Evolutionary conservation across 768 basidiomycete genomes (phyloP).

Genomic region (Rickenella mellea): DNA sequence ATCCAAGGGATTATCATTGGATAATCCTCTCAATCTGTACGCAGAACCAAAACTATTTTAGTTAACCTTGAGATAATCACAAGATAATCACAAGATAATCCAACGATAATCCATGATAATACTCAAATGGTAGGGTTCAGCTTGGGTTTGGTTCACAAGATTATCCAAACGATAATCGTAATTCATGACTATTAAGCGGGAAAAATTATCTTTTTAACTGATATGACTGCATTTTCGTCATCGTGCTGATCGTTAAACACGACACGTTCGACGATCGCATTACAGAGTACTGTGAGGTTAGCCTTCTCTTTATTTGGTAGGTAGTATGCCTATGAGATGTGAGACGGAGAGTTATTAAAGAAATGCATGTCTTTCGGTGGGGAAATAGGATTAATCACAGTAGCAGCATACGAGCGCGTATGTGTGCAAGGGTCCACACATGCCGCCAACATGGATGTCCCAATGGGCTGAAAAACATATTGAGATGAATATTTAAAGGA

Average conservation of each 20-base stretch:
- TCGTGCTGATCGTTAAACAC: neutral
- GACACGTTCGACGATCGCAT: slow-evolving; percentile 6
- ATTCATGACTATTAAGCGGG: too few species aligned
- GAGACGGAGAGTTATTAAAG: neutral
- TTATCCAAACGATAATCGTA: too few species aligned
- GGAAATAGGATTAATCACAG: slow-evolving; percentile 4
- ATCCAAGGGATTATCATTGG: too few species aligned
- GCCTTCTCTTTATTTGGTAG: neutral
- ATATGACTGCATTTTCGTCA: slow-evolving; percentile 9
- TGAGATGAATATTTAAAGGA: neutral
- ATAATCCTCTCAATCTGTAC: too few species aligned
- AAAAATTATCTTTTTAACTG: too few species aligned
- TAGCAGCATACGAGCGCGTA: slow-evolving; percentile 10
- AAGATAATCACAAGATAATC: too few species aligned
- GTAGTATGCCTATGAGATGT: slow-evolving; percentile 4
- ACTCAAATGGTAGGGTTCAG: too few species aligned
- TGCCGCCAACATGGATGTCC: neutral
- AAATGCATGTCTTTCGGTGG: neutral
- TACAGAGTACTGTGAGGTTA: slow-evolving; percentile 5
- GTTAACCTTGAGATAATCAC: too few species aligned
- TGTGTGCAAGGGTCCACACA: slow-evolving; percentile 9
- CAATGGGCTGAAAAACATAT: neutral
- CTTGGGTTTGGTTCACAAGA: too few species aligned
- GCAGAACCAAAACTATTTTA: too few species aligned
- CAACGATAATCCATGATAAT: too few species aligned